phyloP scores from a whole-genome alignment of 495 filamentous ascomycete species.

The Penicillium cosmopolitanum region DNA sequence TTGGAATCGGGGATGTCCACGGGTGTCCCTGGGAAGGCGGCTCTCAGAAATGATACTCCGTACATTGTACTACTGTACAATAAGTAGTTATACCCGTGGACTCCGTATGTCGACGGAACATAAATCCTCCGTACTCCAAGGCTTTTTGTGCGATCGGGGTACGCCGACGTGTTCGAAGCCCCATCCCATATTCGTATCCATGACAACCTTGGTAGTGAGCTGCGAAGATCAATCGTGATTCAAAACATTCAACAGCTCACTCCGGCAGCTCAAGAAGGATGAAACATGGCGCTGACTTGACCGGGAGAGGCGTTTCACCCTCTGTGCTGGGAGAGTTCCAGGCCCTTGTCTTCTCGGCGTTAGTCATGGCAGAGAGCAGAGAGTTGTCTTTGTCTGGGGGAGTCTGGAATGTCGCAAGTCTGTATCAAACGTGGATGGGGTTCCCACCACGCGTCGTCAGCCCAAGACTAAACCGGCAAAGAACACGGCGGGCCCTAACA shows the following conservation, averaged over 20 bases:
- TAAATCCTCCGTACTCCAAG: too few species aligned
- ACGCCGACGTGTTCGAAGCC: not conserved
- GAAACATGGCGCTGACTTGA: not conserved
- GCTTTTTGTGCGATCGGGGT: not conserved
- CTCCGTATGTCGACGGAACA: too few species aligned
- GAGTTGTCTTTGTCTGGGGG: not conserved
- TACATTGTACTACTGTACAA: too few species aligned
- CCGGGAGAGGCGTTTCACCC: not conserved
- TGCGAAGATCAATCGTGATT: not conserved
- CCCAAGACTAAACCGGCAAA: constrained; percentile 11
- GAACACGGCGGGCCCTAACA: constrained; percentile 16
- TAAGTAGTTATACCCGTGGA: too few species aligned
- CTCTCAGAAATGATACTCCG: not conserved
- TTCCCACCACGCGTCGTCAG: constrained; percentile 25
- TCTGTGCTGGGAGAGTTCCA: not conserved
- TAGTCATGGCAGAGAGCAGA: not conserved
- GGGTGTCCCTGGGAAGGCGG: not conserved
- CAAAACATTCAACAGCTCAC: not conserved
- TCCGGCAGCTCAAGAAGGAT: not conserved
- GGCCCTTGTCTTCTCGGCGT: not conserved
- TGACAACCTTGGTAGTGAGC: not conserved
- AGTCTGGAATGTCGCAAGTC: not conserved
- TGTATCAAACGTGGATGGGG: not conserved
- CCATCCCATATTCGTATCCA: too few species aligned
- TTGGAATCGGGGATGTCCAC: not conserved